phyloP scores from a whole-genome alignment of 225 moss, liverwort and hornwort species.

The Pseudoscleropodium purum region DNA sequence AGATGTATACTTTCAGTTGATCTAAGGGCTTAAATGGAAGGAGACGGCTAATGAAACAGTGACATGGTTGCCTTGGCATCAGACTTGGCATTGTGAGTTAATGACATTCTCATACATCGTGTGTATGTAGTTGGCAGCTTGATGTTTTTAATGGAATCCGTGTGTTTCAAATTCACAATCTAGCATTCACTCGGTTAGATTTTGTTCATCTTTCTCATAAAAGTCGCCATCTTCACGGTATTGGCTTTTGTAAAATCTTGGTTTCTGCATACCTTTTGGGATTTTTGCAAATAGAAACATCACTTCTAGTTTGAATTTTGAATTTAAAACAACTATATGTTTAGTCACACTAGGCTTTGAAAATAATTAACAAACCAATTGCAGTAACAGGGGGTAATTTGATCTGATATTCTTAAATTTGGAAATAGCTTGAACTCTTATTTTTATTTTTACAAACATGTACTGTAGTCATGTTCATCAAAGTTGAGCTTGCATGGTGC shows the following conservation, averaged over 20 bases:
- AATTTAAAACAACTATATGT: not conserved
- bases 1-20: not conserved
- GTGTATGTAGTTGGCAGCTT: not conserved
- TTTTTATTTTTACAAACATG: not conserved
- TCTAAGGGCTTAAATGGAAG: not conserved
- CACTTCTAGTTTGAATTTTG: not conserved
- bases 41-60: not conserved
- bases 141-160: not conserved
- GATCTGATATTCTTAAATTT: not conserved
- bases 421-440: not conserved
- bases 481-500: not conserved
- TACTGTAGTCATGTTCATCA: not conserved
- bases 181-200: not conserved
- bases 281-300: not conserved
- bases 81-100: not conserved
- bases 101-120: not conserved
- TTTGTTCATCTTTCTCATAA: not conserved
- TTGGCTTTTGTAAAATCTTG: not conserved
- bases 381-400: not conserved
- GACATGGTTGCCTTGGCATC: not conserved
- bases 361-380: not conserved
- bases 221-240: not conserved
- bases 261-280: not conserved
- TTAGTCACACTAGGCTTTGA: not conserved
- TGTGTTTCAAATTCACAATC: not conserved